Conservation (phyloP, 2,329 filamentous ascomycete species). For the Botrytis cinerea region DNA sequence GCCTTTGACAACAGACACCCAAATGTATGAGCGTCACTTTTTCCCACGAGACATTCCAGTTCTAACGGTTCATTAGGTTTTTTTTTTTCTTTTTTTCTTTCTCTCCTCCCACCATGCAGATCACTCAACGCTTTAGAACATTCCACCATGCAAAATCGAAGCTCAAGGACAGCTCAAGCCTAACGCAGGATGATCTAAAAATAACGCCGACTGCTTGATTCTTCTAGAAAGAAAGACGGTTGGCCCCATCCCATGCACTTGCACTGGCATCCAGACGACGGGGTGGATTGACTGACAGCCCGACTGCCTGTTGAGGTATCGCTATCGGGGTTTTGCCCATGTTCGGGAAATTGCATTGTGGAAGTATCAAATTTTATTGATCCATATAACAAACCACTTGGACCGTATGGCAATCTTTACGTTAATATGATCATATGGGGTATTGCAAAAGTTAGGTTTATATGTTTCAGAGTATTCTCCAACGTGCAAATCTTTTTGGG, state of each 20-base stretch:
- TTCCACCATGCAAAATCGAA: not conserved
- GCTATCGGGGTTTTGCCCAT: slow-evolving; percentile 11
- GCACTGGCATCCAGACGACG: not conserved
- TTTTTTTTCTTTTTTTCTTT: not conserved
- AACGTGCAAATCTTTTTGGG: not conserved
- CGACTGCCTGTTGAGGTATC: not conserved
- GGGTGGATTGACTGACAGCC: no score
- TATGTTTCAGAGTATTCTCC: slow-evolving; percentile 18
- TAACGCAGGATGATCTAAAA: slow-evolving; percentile 5
- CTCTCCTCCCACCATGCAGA: not conserved
- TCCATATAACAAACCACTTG: slow-evolving; percentile 6
- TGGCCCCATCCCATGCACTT: not conserved
- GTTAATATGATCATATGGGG: not conserved
- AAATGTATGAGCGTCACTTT: not conserved
- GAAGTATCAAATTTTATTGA: slow-evolving; percentile 15
- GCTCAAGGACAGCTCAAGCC: not conserved
- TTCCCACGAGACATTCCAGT: not conserved
- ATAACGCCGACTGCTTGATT: not conserved
- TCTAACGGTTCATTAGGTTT: not conserved
- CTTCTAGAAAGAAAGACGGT: not conserved
- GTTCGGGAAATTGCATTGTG: slow-evolving; percentile 15
- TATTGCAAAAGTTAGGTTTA: not conserved
- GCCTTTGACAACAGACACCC: not conserved
- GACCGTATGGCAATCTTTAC: not conserved
- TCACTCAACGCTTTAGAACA: slow-evolving; percentile 10